Evolutionary conservation across 2,329 filamentous ascomycete species (phyloP), one percentile per base, ranked within the genome.

Genomic region (Aspergillus niger): DNA sequence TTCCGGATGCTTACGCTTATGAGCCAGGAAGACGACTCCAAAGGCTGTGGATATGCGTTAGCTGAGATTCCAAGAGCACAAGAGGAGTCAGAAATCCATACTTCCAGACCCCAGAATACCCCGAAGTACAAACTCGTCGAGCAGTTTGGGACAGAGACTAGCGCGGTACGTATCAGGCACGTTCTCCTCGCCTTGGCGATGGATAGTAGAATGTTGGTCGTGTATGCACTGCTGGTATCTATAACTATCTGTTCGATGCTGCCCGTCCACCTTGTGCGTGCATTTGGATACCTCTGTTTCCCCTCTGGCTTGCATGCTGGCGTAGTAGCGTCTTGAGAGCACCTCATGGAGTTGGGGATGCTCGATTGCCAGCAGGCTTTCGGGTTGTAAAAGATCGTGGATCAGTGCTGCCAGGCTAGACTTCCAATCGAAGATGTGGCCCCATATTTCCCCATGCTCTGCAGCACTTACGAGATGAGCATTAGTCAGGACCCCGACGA

Each of bases 21-120:
- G 39, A 6, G 39, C 53, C 13, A 55, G 39, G 26, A 55, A 44
- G 53, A 47, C 53, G 15, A 47, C n/a, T 13, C 53, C 53, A 32
- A 22, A 55, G 7, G 39, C 53, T 55, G 20, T 41, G 15, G 8
- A 17, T 50, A 3, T 30, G 13, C 5, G 28, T 50, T 32, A 50
- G 47, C 47, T 28, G 24, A 11, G 7, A 13, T 5, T 43, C 39
- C 44, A 30, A 15, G 15, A 5, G 26, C 26, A 8, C 13, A 24
- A 30, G 26, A 24, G 10, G 22, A 20, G 22, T 24, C 11, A 39
- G 11, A 26, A 11, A 10, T 11, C 24, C 51, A 30, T 53, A 53
- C 51, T 28, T 53, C 51, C 51, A 3, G 5, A 2, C 8, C 51
- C 51, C 32, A 53, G 4, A 15, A 53, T 43, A 5, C 51, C 51